Base-by-base conservation (phyloP, 202 grass and related monocot species). In the Eragrostis tef region DNA sequence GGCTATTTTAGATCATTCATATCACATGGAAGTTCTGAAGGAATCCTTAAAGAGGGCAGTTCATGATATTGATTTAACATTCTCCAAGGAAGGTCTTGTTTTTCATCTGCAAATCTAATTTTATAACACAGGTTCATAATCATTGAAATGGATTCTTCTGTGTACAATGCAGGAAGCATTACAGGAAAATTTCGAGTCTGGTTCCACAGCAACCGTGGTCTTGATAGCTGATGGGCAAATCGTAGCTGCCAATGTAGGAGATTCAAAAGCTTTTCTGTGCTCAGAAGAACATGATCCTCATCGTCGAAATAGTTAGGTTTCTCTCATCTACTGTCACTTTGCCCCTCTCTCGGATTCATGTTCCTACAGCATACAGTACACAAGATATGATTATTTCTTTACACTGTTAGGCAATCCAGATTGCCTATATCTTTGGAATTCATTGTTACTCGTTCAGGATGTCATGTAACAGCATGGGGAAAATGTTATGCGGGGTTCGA, bases 191-290 rank as follows among this genome's bases (percentile, higher is more conserved):
- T 59, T 95, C 25, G 80, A 88, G 42, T 93, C 95, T 13, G 92
- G 95, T 85, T 98, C 95, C 22, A 98, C 92, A 41, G 90, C 90
- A 0, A 80, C 82, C 70, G 90, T 98, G 73, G 85, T 94, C 71
- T 86, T 98, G 87, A 90, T 93, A 85, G 92, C 87, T 24, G 88
- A 91, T 88, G 95, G 90, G 7, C 81, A 98, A 74, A 77, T 94
- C 76, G 64, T 98, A 85, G 70, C 82, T 78, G 95, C 87, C 71
- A 98, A 98, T 93, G 81, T 98, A 21, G 95, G 95, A 74, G 94
- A 98, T 64, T 98, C 95, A 47, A 98, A 94, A 84, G 92, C 90
- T 53, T 87, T 98, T 87, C 89, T 95, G 70, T 98, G 95, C 83
- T 88, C 95, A 75, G 73, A 93, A 89, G 85, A 79, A 57, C 75